Evolutionary conservation across 2,329 filamentous ascomycete genomes (phyloP).

Genomic region (Neofusicoccum cordaticola): DNA sequence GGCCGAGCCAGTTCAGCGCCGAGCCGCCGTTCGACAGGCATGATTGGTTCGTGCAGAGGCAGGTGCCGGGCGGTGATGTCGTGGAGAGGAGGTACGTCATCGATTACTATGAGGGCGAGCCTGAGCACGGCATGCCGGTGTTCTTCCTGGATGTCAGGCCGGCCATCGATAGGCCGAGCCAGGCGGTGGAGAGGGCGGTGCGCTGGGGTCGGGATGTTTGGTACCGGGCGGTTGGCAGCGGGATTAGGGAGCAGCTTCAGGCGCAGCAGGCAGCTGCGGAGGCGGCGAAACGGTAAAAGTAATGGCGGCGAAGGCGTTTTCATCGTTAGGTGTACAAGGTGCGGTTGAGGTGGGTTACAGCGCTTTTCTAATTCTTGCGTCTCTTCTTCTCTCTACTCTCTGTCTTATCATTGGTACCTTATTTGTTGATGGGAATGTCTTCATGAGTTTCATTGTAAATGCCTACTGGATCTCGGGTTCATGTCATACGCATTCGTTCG

Average conservation of each 20-base stretch:
- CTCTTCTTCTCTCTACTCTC: not conserved
- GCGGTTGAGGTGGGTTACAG: not conserved
- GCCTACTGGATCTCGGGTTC: not conserved
- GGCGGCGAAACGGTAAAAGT: not conserved
- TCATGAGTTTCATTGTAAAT: slow-evolving; percentile 1
- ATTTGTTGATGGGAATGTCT: not conserved
- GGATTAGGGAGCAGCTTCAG: slow-evolving; percentile 50
- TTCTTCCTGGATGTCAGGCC: slow-evolving; percentile 95
- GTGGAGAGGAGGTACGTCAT: slow-evolving; percentile 92
- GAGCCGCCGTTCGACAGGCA: slow-evolving; percentile 93
- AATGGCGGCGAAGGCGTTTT: not conserved
- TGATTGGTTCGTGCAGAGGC: slow-evolving; percentile 89
- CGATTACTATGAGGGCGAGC: slow-evolving; percentile 86
- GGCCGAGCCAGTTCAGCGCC: slow-evolving; percentile 73
- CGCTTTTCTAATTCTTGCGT: not conserved
- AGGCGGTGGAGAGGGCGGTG: slow-evolving; percentile 76
- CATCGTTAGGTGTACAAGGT: not conserved
- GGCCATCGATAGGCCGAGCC: slow-evolving; percentile 75
- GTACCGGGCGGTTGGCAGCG: slow-evolving; percentile 81
- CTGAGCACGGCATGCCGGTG: slow-evolving; percentile 85
- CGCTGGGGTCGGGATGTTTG: slow-evolving; percentile 92
- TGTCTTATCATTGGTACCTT: not conserved
- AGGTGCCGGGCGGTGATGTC: slow-evolving; percentile 60
- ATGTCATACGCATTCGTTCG: not conserved
- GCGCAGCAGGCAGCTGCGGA: slow-evolving; percentile 5